These are phyloP conservation scores for Pseudomonodictys pantanalensis DNA, from an alignment of 495 filamentous ascomycete genomes.

Conservation along the genomic window DNA sequence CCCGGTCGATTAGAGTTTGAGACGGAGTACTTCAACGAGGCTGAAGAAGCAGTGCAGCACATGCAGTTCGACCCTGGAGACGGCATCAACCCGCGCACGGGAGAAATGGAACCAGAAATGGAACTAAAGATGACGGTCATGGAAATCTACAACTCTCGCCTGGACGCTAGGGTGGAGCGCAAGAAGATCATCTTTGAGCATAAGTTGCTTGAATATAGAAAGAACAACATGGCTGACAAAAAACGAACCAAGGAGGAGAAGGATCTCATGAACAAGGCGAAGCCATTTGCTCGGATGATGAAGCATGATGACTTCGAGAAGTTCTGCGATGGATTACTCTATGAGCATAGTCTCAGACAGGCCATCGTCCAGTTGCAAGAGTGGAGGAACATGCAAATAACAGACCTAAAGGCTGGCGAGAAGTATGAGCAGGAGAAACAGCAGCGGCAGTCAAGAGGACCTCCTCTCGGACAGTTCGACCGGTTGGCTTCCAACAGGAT, in stretches of 20 bases:
- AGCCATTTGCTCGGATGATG: conserved; percentile 97
- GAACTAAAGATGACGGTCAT: conserved; percentile 97
- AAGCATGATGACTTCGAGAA: conserved; percentile 84
- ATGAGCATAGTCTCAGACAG: conserved; percentile 85
- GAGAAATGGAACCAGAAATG: conserved; percentile 87
- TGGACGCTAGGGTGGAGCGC: conserved; percentile 87
- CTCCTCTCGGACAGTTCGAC: conserved; percentile 68
- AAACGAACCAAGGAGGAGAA: conserved; percentile 93
- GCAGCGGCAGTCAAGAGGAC: conserved; percentile 63
- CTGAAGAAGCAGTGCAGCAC: conserved; percentile 94
- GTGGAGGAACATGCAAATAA: conserved; percentile 81
- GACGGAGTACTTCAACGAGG: conserved; percentile 95
- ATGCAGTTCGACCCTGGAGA: conserved; percentile 98
- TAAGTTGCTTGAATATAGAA: conserved; percentile 83
- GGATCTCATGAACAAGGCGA: conserved; percentile 85
- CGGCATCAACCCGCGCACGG: conserved; percentile 76
- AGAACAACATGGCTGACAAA: conserved; percentile 83
- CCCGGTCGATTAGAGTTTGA: conserved; percentile 96
- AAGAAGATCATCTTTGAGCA: conserved; percentile 98
- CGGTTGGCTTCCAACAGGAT: conserved; percentile 57
- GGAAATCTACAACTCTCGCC: conserved; percentile 93
- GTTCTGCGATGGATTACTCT: conserved; percentile 75
- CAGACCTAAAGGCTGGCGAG: conserved; percentile 79
- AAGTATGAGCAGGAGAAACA: conserved; percentile 94
- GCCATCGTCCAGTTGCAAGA: conserved; percentile 91